These are phyloP conservation scores for Zelonia costaricensis DNA, from an alignment of 208 protist species.

Conservation along the genomic window DNA sequence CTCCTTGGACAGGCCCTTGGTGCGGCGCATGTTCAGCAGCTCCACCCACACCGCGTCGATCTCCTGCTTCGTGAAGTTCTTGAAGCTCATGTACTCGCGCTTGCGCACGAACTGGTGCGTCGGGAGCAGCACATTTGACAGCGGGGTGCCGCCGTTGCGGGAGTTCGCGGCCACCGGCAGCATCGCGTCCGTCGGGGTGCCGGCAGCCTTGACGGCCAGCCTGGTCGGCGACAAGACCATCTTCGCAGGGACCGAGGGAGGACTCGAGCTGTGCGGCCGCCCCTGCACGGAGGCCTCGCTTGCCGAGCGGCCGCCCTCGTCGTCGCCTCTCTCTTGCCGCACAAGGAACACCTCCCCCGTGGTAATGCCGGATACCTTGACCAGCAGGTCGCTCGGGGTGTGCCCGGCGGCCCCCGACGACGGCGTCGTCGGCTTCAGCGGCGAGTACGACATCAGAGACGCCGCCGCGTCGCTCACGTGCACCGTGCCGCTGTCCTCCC, in stretches of 20 bases:
- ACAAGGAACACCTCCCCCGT: slow-evolving; percentile 25
- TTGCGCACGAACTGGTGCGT: slow-evolving; percentile 58
- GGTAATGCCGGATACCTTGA: slow-evolving; percentile 19
- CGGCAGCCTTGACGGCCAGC: neutral
- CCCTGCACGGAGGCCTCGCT: neutral
- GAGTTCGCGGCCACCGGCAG: neutral
- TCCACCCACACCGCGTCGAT: slow-evolving; percentile 71
- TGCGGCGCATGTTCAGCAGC: slow-evolving; percentile 48
- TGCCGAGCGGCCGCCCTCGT: no score
- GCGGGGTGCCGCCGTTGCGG: slow-evolving; percentile 6
- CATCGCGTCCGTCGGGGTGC: neutral
- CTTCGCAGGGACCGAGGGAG: neutral
- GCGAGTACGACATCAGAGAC: neutral
- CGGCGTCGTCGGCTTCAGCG: neutral
- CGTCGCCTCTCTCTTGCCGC: slow-evolving; percentile 2
- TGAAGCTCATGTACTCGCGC: slow-evolving; percentile 51
- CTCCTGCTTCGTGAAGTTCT: slow-evolving; percentile 57
- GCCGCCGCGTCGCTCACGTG: neutral
- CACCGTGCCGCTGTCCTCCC: neutral
- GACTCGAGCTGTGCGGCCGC: neutral
- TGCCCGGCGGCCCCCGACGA: neutral
- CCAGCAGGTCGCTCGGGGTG: neutral
- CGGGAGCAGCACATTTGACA: slow-evolving; percentile 43
- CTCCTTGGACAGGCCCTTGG: slow-evolving; percentile 43
- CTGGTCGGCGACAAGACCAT: neutral